phyloP scores from a whole-genome alignment of 2,329 filamentous ascomycete species.

The Arthroderma sp. region DNA sequence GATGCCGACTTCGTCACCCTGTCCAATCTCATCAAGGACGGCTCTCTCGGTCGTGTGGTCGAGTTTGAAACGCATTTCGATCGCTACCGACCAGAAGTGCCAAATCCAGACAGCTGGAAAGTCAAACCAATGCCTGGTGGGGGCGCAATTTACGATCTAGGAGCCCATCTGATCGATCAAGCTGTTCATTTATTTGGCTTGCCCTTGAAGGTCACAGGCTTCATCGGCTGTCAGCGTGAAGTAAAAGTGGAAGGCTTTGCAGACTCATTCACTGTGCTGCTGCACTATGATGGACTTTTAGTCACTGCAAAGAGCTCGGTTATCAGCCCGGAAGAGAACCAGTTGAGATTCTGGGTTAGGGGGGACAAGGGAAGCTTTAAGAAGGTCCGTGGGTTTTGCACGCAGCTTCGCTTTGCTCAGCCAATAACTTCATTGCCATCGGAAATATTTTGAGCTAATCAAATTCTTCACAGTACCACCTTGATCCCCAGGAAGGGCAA shows the following conservation, averaged over 20 bases:
- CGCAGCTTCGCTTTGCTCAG: not conserved
- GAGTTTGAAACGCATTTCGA: slow-evolving; percentile 76
- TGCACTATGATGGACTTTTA: slow-evolving; percentile 54
- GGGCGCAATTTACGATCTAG: slow-evolving; percentile 60
- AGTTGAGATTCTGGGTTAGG: slow-evolving; percentile 64
- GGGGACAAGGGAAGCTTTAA: slow-evolving; percentile 62
- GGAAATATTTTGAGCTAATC: not conserved
- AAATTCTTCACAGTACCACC: slow-evolving; percentile 28
- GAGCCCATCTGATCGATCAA: slow-evolving; percentile 66
- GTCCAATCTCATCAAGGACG: slow-evolving; percentile 46
- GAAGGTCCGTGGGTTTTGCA: slow-evolving; percentile 39
- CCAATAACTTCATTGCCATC: not conserved
- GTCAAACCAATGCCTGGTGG: slow-evolving; percentile 50
- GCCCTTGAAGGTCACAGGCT: slow-evolving; percentile 53
- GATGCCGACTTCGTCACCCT: slow-evolving; percentile 66
- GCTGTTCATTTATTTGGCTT: slow-evolving; percentile 56
- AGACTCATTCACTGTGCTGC: slow-evolving; percentile 46
- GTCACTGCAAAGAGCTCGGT: slow-evolving; percentile 58
- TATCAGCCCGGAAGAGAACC: slow-evolving; percentile 53
- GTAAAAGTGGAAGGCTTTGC: slow-evolving; percentile 39
- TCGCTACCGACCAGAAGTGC: slow-evolving; percentile 50
- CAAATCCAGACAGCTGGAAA: slow-evolving; percentile 48
- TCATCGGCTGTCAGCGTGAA: slow-evolving; percentile 53
- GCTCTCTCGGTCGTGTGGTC: slow-evolving; percentile 54
- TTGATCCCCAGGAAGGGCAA: slow-evolving; percentile 67